phyloP scores from a whole-genome alignment of 305 asterid genomes.

The Stenogyne calaminthoides region DNA sequence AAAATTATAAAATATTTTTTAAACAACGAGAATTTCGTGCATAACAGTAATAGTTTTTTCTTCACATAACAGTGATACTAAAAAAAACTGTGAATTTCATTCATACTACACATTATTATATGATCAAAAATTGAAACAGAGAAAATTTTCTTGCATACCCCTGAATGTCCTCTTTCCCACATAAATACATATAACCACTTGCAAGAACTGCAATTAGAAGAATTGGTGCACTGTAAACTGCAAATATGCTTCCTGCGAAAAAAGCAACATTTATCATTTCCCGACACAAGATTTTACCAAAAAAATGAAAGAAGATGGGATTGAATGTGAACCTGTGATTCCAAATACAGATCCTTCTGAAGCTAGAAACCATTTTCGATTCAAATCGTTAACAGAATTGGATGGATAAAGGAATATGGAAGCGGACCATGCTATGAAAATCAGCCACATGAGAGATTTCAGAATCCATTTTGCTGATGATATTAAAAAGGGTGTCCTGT shows the following conservation, averaged over 20 bases:
- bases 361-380: constrained; percentile 22
- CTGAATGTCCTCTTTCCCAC: constrained; percentile 45
- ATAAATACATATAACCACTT: constrained; percentile 46
- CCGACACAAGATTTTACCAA: no score
- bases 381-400: constrained; percentile 16
- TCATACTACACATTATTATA: no score
- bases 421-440: constrained; percentile 66
- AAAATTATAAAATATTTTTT: no score
- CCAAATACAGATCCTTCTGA: constrained; percentile 48
- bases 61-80: no score
- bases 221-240: constrained; percentile 67
- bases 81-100: no score
- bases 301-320: not conserved
- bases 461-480: constrained; percentile 56
- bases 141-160: constrained; percentile 29
- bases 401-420: constrained; percentile 54
- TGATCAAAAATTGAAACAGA: not conserved
- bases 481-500: constrained; percentile 34
- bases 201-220: constrained; percentile 68
- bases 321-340: constrained; percentile 39
- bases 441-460: constrained; percentile 51
- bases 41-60: no score
- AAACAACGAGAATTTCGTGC: no score
- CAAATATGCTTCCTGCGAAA: constrained; percentile 55
- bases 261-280: not conserved